Conservation (phyloP, 257 asterid genomes). For the Ajuga chamaepitys region DNA sequence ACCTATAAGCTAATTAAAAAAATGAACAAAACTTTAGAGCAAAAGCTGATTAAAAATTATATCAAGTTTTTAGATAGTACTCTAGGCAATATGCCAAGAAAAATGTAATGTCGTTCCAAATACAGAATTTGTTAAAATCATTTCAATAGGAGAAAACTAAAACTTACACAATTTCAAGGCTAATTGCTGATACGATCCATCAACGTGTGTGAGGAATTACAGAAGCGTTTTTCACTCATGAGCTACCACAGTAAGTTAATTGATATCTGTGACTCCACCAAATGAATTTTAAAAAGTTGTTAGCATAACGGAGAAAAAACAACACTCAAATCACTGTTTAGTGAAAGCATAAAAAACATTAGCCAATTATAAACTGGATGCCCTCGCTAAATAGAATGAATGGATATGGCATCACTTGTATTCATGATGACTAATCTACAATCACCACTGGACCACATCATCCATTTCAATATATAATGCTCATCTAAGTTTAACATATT, state of each 20-base stretch:
- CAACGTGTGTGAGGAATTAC: background rate
- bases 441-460: background rate
- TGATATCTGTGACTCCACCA: conserved; percentile 4
- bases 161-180: conserved; percentile 13
- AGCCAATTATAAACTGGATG: background rate
- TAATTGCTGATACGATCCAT: background rate
- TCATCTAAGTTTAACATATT: background rate
- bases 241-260: background rate
- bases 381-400: background rate
- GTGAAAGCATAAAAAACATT: background rate
- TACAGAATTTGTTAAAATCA: background rate
- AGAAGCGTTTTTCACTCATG: background rate
- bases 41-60: background rate
- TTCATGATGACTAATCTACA: background rate
- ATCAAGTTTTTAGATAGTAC: background rate
- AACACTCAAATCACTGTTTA: background rate
- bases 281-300: conserved; percentile 1
- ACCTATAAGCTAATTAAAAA: background rate
- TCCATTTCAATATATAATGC: background rate
- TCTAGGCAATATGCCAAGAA: background rate
- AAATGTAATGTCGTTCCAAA: background rate
- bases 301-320: background rate
- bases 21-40: too few relatives aligned
- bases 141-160: background rate
- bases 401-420: background rate